Conservation (phyloP, 2,329 filamentous ascomycete genomes). For the Coniosporium tulheliwenetii region DNA sequence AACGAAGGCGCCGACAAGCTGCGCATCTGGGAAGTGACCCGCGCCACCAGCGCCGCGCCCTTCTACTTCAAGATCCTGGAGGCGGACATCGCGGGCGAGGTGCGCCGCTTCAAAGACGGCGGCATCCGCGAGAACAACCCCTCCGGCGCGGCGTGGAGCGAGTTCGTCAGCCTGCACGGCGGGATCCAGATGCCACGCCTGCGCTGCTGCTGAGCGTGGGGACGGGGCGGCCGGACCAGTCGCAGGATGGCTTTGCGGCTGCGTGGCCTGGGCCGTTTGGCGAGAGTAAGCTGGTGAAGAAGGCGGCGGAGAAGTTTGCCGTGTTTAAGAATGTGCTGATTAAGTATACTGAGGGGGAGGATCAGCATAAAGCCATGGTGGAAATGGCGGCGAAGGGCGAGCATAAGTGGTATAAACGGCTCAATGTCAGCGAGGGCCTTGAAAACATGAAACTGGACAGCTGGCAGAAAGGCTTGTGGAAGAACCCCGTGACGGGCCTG, state of each 20-base stretch:
- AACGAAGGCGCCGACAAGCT: constrained; percentile 30
- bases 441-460: constrained; percentile 30
- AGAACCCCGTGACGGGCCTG: constrained; percentile 14
- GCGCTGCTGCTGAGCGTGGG: constrained; percentile 30
- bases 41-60: constrained; percentile 36
- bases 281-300: constrained; percentile 22
- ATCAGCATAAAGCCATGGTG: constrained; percentile 30
- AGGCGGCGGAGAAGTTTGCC: constrained; percentile 31
- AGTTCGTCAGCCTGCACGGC: constrained; percentile 30
- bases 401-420: constrained; percentile 33
- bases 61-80: constrained; percentile 35
- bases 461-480: constrained; percentile 27
- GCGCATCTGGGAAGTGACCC: constrained; percentile 35
- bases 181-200: constrained; percentile 23
- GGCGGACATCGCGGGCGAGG: constrained; percentile 23
- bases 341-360: constrained; percentile 36
- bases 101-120: constrained; percentile 31
- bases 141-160: constrained; percentile 28
- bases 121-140: constrained; percentile 36
- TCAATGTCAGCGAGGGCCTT: constrained; percentile 30
- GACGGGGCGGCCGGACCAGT: constrained; percentile 27
- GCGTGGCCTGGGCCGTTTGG: constrained; percentile 30
- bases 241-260: constrained; percentile 29
- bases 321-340: constrained; percentile 34
- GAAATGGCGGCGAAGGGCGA: constrained; percentile 26